Conservation (phyloP, 306 rosid species). For the Rosa multiflora region DNA sequence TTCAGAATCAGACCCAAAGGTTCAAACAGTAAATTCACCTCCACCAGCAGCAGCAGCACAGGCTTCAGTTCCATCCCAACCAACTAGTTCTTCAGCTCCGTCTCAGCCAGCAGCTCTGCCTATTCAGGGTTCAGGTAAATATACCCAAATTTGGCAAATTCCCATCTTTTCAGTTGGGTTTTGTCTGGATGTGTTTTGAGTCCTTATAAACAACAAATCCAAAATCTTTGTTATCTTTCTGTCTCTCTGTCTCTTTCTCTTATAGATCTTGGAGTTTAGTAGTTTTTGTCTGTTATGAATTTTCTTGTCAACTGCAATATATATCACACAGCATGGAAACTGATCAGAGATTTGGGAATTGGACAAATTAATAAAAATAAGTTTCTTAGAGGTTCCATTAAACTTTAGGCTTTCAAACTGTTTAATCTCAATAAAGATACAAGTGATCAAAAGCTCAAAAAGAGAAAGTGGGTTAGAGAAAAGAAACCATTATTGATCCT, state of each 20-base stretch:
- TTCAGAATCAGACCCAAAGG: conserved; percentile 42
- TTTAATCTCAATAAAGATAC: conserved; percentile 34
- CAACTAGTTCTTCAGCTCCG: conserved; percentile 30
- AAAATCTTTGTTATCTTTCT: conserved; percentile 11
- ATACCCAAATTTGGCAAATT: conserved; percentile 16
- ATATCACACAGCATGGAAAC: conserved; percentile 22
- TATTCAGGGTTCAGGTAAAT: conserved; percentile 57
- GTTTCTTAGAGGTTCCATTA: conserved; percentile 25
- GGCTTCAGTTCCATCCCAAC: conserved; percentile 6
- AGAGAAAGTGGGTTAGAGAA: conserved; percentile 33
- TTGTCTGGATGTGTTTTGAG: conserved; percentile 44
- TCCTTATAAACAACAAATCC: conserved; percentile 10
- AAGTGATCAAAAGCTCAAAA: conserved; percentile 52
- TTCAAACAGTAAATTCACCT: conserved; percentile 28
- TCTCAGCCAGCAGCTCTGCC: conserved; percentile 49
- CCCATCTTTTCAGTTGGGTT: conserved; percentile 26
- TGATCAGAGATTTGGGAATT: conserved; percentile 34
- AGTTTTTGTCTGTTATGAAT: conserved; percentile 71
- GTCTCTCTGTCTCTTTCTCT: conserved; percentile 10
- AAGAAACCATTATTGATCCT: conserved; percentile 44
- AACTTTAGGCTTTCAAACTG: conserved; percentile 28
- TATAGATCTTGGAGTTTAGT: conserved; percentile 49
- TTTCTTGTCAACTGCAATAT: conserved; percentile 37
- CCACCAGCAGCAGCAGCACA: conserved; percentile 10
- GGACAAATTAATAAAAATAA: conserved; percentile 34